phyloP scores from a whole-genome alignment of 2,329 filamentous ascomycete genomes.

The Neodidymelliopsis sp. region DNA sequence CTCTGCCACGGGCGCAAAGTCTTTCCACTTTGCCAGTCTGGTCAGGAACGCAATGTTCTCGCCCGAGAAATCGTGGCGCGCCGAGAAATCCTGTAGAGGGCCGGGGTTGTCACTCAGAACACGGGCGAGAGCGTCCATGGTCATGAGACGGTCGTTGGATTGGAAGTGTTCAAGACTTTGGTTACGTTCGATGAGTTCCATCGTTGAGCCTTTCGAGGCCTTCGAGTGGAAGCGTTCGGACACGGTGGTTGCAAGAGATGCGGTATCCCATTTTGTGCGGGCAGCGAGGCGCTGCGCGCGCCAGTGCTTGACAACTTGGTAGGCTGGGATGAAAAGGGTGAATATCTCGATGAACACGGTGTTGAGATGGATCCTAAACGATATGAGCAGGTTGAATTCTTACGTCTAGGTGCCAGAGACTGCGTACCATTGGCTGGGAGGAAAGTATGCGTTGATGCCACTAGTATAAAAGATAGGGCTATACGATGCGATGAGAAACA shows the following conservation, averaged over 20 bases:
- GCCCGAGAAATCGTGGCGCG: conserved; percentile 22
- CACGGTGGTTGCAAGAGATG: conserved; percentile 6
- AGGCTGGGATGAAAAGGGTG: conserved; percentile 25
- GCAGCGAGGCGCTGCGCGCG: conserved; percentile 2
- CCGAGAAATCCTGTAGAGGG: conserved; percentile 26
- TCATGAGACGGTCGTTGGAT: conserved; percentile 16
- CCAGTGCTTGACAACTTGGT: conserved; percentile 23
- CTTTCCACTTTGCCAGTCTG: conserved; percentile 15
- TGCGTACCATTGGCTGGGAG: conserved; percentile 27
- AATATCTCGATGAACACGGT: conserved; percentile 29
- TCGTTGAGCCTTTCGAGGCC: conserved; percentile 6
- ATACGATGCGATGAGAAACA: conserved; percentile 30
- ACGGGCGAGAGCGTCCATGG: conserved; percentile 17
- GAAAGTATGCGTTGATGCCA: conserved; percentile 24
- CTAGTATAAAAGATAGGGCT: conserved; percentile 19
- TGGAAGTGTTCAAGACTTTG: not conserved
- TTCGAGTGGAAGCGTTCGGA: not conserved
- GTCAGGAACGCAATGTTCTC: conserved; percentile 29
- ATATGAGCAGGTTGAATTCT: not conserved
- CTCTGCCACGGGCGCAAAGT: not conserved
- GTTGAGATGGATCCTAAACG: conserved; percentile 24
- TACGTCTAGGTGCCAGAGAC: not conserved
- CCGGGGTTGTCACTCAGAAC: conserved; percentile 20
- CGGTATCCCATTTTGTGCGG: conserved; percentile 2
- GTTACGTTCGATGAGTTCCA: conserved; percentile 17